A percentile compares a stretch with the other conserved stretches of the same genome.
phyloP scores from a whole-genome alignment of 306 rosid genomes.

The Elaeagnus macrophylla region DNA sequence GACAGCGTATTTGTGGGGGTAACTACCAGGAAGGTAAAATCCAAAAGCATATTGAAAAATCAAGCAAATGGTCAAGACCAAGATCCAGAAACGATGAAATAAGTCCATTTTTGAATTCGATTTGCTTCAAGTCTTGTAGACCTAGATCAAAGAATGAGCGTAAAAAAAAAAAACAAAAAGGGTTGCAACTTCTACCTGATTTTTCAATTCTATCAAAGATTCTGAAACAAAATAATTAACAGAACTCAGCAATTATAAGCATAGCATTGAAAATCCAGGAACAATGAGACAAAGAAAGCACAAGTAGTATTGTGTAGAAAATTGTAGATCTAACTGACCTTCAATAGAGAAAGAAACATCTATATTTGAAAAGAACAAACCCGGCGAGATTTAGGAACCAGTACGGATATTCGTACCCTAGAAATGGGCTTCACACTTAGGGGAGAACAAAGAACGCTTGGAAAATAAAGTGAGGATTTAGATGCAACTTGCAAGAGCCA shows the following conservation, averaged over 20 bases:
- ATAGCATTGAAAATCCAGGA: neutral
- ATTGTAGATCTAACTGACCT: slow-evolving; percentile 35
- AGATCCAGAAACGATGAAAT: slow-evolving; percentile 36
- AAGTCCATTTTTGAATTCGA: slow-evolving; percentile 42
- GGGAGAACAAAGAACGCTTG: neutral
- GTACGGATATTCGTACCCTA: neutral
- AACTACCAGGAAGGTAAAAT: slow-evolving; percentile 85
- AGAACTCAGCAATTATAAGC: neutral
- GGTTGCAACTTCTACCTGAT: neutral
- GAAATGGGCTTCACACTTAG: slow-evolving; percentile 7
- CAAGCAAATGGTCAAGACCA: slow-evolving; percentile 43
- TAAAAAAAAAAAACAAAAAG: slow-evolving; percentile 2
- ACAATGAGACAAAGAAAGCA: too few relatives aligned
- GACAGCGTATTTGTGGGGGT: slow-evolving; percentile 59
- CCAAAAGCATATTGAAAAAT: slow-evolving; percentile 53
- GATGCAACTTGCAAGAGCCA: too few relatives aligned
- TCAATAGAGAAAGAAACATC: slow-evolving; percentile 3
- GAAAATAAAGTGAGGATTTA: too few relatives aligned
- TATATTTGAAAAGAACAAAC: neutral
- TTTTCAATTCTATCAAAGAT: slow-evolving; percentile 13
- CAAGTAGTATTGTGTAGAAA: neutral
- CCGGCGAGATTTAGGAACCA: neutral
- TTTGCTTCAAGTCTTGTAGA: slow-evolving; percentile 60
- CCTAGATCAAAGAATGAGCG: slow-evolving; percentile 26
- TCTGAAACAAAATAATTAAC: slow-evolving; percentile 16